Percentiles rank a stretch among this genome's conserved stretches.
Evolutionary conservation across 805 yeast genomes (phyloP).

Genomic region (Saccharomycopsis sp.): DNA sequence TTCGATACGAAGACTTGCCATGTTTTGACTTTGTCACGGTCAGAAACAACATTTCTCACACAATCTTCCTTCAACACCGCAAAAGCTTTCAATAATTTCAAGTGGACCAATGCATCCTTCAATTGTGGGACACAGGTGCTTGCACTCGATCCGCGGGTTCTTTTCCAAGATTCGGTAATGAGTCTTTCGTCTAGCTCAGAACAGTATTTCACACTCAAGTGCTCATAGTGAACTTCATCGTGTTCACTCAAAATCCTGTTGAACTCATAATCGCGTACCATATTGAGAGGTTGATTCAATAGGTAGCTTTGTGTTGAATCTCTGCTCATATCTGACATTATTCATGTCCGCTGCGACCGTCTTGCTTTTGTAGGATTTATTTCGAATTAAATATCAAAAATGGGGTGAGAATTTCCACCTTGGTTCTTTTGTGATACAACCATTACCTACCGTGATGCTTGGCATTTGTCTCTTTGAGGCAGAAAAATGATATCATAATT

Average conservation of each 20-base stretch:
- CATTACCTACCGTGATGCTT: too few relatives aligned
- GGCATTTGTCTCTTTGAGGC: too few relatives aligned
- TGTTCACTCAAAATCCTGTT: neutral
- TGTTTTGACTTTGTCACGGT: neutral
- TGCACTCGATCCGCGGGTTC: neutral
- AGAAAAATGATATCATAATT: too few relatives aligned
- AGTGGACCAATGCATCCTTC: neutral
- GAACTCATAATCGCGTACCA: too few relatives aligned
- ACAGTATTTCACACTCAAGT: neutral
- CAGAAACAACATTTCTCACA: neutral
- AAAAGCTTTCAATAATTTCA: neutral
- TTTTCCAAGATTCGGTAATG: neutral
- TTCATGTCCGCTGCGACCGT: too few relatives aligned
- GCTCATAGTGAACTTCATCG: neutral
- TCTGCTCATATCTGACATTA: too few relatives aligned
- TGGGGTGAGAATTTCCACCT: too few relatives aligned
- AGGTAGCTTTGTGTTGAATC: too few relatives aligned
- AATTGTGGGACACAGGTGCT: neutral
- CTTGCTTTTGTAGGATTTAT: too few relatives aligned
- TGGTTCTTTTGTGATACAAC: too few relatives aligned
- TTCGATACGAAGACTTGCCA: neutral
- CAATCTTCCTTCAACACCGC: neutral
- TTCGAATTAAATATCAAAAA: too few relatives aligned
- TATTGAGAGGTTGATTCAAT: too few relatives aligned
- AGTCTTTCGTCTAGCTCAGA: neutral